phyloP scores from a whole-genome alignment of 2,329 filamentous ascomycete genomes.

The Trichoderma sp. region DNA sequence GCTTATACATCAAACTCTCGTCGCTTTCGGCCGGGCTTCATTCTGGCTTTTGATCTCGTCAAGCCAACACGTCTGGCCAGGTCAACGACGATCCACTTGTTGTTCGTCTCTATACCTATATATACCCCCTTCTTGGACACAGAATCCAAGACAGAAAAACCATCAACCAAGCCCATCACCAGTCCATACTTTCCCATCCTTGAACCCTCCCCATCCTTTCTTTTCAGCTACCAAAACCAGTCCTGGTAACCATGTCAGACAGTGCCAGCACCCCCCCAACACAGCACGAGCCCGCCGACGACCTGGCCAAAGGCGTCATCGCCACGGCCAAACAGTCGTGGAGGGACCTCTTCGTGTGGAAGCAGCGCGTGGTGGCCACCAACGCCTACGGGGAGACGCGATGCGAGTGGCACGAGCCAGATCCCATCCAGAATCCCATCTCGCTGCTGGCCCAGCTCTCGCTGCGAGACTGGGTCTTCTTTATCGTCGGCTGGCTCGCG shows the following conservation, averaged over 20 bases:
- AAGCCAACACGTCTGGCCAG: neutral
- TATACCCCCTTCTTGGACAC: neutral
- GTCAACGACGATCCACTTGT: neutral
- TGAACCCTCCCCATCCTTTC: neutral
- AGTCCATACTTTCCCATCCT: neutral
- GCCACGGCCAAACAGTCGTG: slow-evolving; percentile 66
- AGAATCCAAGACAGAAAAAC: neutral
- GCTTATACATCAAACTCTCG: slow-evolving; percentile 11
- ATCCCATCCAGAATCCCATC: slow-evolving; percentile 70
- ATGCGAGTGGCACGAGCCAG: slow-evolving; percentile 68
- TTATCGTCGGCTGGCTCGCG: slow-evolving; percentile 71
- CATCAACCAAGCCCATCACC: neutral
- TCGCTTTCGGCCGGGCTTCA: neutral
- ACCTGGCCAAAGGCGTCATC: slow-evolving; percentile 64
- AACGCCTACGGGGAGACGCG: slow-evolving; percentile 65
- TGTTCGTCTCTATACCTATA: neutral
- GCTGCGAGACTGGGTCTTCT: slow-evolving; percentile 71
- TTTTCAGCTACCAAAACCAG: neutral
- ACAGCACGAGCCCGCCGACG: slow-evolving; percentile 59
- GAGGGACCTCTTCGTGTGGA: slow-evolving; percentile 70
- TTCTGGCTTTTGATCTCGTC: neutral
- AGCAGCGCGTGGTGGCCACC: slow-evolving; percentile 68
- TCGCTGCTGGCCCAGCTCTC: slow-evolving; percentile 65
- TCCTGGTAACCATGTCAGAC: neutral
- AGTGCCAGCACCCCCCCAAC: neutral